Evolutionary conservation across 2,329 filamentous ascomycete genomes (phyloP), one percentile per base, ranked within the genome.

Genomic region (Alternaria burnsii): DNA sequence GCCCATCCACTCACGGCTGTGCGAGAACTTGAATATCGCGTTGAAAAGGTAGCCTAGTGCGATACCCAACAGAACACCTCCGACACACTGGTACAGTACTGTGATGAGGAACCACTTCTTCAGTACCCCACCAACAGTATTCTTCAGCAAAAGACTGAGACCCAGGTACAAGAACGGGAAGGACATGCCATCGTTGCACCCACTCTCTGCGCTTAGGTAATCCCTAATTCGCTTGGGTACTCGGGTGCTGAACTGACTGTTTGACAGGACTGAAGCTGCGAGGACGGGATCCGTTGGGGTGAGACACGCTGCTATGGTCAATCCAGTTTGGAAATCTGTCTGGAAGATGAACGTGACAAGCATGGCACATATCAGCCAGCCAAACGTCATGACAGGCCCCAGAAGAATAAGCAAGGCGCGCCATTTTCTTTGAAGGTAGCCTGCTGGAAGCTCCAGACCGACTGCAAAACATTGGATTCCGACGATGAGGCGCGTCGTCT

Each of bases 121-220:
- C 59, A 85, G 52, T 0, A 83, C 80, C 4, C 75, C 76, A 4
- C 73, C 77, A 3, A 75, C 59, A 1, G 76, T 79, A 4, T 68
- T 63, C 32, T 81, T 72, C 8, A 80, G 81, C 7, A 85, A 68
- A 20, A 82, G 73, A 50, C 79, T 81, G 0, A 87, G 68, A 0
- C 84, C 84, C n/a, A 84, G 71, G 65, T 85, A 87, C 1, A 87
- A 72, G 67, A 87, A 87, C 0, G 85, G 85, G 60, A 87, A 87
- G 0, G 83, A 83, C 5, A 85, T 77, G 9, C 83, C 85, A 62
- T 87, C 85, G 58, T 87, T 87, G 67, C 83, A 86, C 1, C 84
- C 85, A 42, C 81, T 83, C 65, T 87, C 85, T 0, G 85, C 84
- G 18, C 81, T 80, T 10, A 87, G 76, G 48, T 87, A 72, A 66